phyloP scores from a whole-genome alignment of 495 filamentous ascomycete genomes.

The Symbiotaphrina buchneri region DNA sequence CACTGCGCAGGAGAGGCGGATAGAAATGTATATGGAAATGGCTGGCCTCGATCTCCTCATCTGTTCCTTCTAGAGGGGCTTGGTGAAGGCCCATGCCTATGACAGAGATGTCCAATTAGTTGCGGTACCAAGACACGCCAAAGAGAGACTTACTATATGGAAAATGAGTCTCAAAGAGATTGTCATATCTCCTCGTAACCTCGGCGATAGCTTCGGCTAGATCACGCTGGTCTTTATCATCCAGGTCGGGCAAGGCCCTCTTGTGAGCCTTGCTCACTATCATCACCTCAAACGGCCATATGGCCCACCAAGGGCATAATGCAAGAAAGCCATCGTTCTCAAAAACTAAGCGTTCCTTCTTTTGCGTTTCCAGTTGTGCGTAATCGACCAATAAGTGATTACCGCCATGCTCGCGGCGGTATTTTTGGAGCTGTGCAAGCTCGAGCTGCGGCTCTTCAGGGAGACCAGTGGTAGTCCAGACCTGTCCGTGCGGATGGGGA shows the following conservation, averaged over 20 bases:
- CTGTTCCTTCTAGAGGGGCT: slow-evolving; percentile 67
- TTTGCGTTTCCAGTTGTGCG: slow-evolving; percentile 55
- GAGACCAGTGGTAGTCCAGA: slow-evolving; percentile 79
- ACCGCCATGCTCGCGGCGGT: slow-evolving; percentile 46
- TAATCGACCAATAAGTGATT: slow-evolving; percentile 68
- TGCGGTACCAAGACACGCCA: not conserved
- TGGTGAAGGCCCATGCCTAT: slow-evolving; percentile 63
- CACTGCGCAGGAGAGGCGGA: slow-evolving; percentile 76
- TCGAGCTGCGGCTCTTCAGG: slow-evolving; percentile 76
- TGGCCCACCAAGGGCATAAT: slow-evolving; percentile 89
- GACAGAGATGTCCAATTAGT: not conserved
- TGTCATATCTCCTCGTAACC: slow-evolving; percentile 79
- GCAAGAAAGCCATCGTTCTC: slow-evolving; percentile 66
- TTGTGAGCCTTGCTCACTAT: slow-evolving; percentile 65
- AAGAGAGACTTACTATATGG: slow-evolving; percentile 46
- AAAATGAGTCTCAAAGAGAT: slow-evolving; percentile 89
- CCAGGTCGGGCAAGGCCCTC: slow-evolving; percentile 59
- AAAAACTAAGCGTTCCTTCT: slow-evolving; percentile 68
- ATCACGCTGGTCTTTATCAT: slow-evolving; percentile 34
- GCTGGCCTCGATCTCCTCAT: slow-evolving; percentile 63
- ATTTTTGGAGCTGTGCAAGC: slow-evolving; percentile 51
- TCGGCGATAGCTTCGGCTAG: slow-evolving; percentile 73
- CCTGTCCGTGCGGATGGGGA: slow-evolving; percentile 89
- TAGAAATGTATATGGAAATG: slow-evolving; percentile 97
- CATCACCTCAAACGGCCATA: slow-evolving; percentile 95